phyloP scores from a whole-genome alignment of 768 basidiomycete genomes.

The Daedaleopsis nitida region DNA sequence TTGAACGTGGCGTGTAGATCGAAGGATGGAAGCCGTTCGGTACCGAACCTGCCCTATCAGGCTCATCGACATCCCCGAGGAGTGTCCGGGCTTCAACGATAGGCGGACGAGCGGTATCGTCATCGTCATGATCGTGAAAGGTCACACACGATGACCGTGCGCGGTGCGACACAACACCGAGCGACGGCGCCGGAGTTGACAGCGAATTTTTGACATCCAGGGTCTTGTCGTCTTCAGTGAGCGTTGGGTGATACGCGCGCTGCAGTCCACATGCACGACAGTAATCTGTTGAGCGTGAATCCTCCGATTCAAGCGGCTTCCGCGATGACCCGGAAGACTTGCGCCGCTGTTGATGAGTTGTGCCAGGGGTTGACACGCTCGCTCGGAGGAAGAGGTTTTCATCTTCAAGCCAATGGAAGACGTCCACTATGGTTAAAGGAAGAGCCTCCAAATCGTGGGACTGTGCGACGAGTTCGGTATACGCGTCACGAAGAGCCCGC shows the following conservation, averaged over 20 bases:
- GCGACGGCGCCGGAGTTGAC: background rate
- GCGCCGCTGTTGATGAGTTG: conserved; percentile 15
- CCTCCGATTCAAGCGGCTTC: conserved; percentile 4
- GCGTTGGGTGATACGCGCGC: conserved; percentile 19
- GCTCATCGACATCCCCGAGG: background rate
- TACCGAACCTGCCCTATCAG: background rate
- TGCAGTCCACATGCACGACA: conserved; percentile 29
- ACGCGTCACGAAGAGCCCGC: conserved; percentile 41
- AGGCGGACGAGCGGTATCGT: conserved; percentile 1
- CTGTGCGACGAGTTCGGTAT: conserved; percentile 31
- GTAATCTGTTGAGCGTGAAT: conserved; percentile 6
- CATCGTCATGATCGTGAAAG: conserved; percentile 12
- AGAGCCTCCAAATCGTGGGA: conserved; percentile 24
- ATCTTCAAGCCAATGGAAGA: conserved; percentile 48
- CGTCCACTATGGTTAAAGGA: conserved; percentile 41
- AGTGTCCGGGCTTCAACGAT: conserved; percentile 18
- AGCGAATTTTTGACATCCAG: conserved; percentile 11
- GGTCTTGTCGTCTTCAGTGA: conserved; percentile 5
- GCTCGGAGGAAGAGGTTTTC: conserved; percentile 40
- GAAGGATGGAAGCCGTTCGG: conserved; percentile 15
- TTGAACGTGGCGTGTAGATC: conserved; percentile 11
- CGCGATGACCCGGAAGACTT: conserved; percentile 10
- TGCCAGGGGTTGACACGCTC: background rate
- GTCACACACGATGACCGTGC: conserved; percentile 6
- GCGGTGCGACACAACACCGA: conserved; percentile 10